phyloP scores from a whole-genome alignment of 257 asterid species.

The Oldenlandia corymbosa region DNA sequence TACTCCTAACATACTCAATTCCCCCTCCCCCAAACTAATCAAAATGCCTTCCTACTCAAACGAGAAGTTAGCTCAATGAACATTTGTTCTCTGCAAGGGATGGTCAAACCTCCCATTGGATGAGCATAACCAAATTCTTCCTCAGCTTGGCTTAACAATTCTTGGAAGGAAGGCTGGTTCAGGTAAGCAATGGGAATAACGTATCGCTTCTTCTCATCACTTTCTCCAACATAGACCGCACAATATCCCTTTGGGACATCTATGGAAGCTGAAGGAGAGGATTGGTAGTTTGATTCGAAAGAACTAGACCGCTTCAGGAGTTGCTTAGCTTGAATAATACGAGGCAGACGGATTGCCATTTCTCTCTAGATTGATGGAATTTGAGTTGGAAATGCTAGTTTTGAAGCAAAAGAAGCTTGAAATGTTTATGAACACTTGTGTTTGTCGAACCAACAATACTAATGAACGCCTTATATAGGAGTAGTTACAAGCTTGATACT shows the following conservation, averaged over 20 bases:
- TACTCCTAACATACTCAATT: too few species aligned
- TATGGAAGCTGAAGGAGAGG: background rate
- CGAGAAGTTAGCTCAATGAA: slow-evolving; percentile 36
- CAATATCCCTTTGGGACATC: too few species aligned
- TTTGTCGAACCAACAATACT: too few species aligned
- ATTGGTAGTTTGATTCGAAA: background rate
- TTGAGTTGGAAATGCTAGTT: too few species aligned
- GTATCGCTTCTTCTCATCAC: too few species aligned
- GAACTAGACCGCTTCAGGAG: slow-evolving; percentile 17
- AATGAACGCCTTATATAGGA: background rate
- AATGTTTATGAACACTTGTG: too few species aligned
- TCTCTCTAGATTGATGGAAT: background rate
- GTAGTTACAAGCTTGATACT: background rate
- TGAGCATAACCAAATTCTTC: slow-evolving; percentile 51
- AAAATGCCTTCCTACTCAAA: too few species aligned
- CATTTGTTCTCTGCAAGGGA: slow-evolving; percentile 43
- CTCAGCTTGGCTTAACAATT: slow-evolving; percentile 36
- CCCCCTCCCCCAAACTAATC: too few species aligned
- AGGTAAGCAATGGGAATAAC: slow-evolving; percentile 42
- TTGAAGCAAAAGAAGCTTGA: background rate
- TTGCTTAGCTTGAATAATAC: slow-evolving; percentile 13
- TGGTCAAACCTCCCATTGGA: slow-evolving; percentile 56
- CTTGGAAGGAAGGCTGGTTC: slow-evolving; percentile 37
- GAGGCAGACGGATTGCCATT: too few species aligned
- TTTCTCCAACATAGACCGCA: too few species aligned